phyloP scores from a whole-genome alignment of 495 filamentous ascomycete species.

The Cladorrhinum samala region DNA sequence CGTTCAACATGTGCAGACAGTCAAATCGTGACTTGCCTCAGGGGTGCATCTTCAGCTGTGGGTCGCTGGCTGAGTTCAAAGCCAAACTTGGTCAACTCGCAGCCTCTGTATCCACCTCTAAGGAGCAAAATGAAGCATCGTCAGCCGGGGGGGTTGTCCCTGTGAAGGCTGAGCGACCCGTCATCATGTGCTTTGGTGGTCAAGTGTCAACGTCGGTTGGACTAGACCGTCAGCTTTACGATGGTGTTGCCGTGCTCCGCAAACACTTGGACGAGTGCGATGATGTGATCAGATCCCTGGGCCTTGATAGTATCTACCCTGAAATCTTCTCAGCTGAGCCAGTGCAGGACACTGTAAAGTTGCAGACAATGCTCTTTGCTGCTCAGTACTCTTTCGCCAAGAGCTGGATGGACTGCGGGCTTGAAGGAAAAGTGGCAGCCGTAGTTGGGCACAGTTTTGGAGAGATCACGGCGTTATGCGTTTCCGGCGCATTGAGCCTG shows the following conservation, averaged over 20 bases:
- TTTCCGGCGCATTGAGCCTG: slow-evolving; percentile 34
- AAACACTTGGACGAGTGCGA: slow-evolving; percentile 40
- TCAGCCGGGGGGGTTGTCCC: too few relatives aligned
- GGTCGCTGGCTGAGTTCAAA: slow-evolving; percentile 29
- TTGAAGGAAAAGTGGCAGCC: background rate
- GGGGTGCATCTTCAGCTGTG: slow-evolving; percentile 26
- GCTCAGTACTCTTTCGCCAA: slow-evolving; percentile 44
- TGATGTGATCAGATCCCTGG: slow-evolving; percentile 15
- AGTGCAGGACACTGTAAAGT: slow-evolving; percentile 34
- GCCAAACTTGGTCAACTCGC: slow-evolving; percentile 22
- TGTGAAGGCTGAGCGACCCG: too few relatives aligned
- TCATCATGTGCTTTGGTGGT: slow-evolving; percentile 51
- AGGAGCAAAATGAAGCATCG: too few relatives aligned
- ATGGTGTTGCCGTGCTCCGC: slow-evolving; percentile 2
- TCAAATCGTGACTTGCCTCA: too few relatives aligned
- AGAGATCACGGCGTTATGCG: slow-evolving; percentile 43
- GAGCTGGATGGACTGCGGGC: slow-evolving; percentile 40
- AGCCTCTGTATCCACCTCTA: too few relatives aligned
- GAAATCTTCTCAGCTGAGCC: slow-evolving; percentile 40
- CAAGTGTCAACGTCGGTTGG: slow-evolving; percentile 43
- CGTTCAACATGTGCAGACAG: slow-evolving; percentile 36
- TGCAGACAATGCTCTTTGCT: slow-evolving; percentile 43
- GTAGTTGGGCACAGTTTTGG: slow-evolving; percentile 50
- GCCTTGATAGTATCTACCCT: slow-evolving; percentile 39
- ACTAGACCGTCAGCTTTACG: slow-evolving; percentile 33